Evolutionary conservation across 1,284 basidiomycete genomes (phyloP), one percentile per base, ranked within the genome.

Genomic region (Schizopora paradoxa): DNA sequence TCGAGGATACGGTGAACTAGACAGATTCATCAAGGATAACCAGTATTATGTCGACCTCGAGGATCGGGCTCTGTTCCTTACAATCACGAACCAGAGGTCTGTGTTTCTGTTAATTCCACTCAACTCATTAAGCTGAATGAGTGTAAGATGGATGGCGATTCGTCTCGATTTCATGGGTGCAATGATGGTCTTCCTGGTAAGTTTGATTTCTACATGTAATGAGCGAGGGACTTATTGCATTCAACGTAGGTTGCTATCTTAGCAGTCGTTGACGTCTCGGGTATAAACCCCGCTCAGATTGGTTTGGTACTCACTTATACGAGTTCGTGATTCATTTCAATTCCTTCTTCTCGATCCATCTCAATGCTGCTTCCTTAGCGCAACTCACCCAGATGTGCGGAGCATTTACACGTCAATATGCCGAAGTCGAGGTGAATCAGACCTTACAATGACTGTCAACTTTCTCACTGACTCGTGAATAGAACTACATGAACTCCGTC

Each of bases 401-500:
- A 13, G 68, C 79, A 67, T 62, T 81, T 34, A 79, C 72, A 0
- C 66, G 80, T 16, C 73, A 81, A 59, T 71, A 73, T 5, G 80
- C 81, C 2, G 80, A 84, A 60, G 74, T 83, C 5, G 80, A 82
- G 64, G 79, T 76, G 47, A 54, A 62, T 51, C 2, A 26, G 29
- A 8, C 13, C 19, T 26, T 5, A 13, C 27, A 28, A 6, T 45
- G 39, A 11, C n/a, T 38, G 38, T 32, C 46, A 14, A 44, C 19
- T 43, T 33, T 31, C 11, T 33, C 33, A 52, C 51, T 43, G 41
- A 26, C 6, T 23, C 11, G 23, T 36, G 8, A 36, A 26, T 44
- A 83, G 73, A 84, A 82, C 56, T 77, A 83, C 56, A 77, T 89
- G 76, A 86, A 86, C 58, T 74, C 80, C 2, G 82, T 86, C 1